Base-by-base conservation (phyloP, 2,329 filamentous ascomycete species). In the Epichloe festucae region DNA sequence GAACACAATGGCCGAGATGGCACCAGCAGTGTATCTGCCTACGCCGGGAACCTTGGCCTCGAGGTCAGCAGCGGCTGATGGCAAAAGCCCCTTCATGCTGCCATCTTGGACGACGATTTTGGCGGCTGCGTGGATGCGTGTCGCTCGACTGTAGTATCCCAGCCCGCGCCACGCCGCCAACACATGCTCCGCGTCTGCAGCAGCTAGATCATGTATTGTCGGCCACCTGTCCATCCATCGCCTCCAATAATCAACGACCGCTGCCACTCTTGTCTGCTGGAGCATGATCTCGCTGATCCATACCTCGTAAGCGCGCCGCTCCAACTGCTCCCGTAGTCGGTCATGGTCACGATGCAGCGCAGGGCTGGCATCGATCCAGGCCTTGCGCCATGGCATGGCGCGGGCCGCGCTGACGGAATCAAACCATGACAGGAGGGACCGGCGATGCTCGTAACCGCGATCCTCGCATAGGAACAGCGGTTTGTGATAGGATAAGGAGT, bases 251-350 rank as follows among this genome's bases (percentile, higher is more conserved):
- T 75, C 77, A 19, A 82, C 75, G 0, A 82, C 80, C 6, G 74
- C 75, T 2, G 76, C 72, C 4, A 84, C 80, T 31, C 80, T 76
- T 2, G 80, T 84, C 64, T 84, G 80, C 62, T 84, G 80, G 11
- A 83, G 71, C 80, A 84, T 84, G 57, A 82, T 77, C 65, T 84
- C 80, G 59, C 75, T 79, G 60, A 84, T 81, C 77, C 79, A 83
- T 46, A 84, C 79, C 61, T 82, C 74, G 65, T 84, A 84, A 2
- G 79, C 80, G 46, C 80, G 74, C 34, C 67, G 71, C 53, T 75
- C 73, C 11, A 82, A 67, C 3, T 62, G 63, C n/a, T 53, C 46
- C 34, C 70, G 69, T 8, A 76, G 65, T n/a, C 66, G 63, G 2
- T 60, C 55, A 1, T 60, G 57, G 15, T 67, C 58, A 15, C 50